These are phyloP conservation scores for Annulohypoxylon bovei DNA, from an alignment of 495 filamentous ascomycete species.

Conservation along the genomic window DNA sequence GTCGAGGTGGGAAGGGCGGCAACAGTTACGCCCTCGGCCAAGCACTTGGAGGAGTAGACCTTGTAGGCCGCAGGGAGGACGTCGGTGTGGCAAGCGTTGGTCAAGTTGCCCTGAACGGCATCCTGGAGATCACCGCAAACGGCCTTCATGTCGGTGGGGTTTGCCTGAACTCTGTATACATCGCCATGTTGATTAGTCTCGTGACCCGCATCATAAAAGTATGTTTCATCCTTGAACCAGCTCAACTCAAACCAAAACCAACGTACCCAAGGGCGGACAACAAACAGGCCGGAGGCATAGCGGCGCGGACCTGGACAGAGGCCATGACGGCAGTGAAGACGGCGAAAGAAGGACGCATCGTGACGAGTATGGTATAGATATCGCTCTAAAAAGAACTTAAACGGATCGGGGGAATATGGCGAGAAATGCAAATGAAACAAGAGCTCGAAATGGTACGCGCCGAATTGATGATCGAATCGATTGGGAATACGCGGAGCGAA, in stretches of 20 bases:
- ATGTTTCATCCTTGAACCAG: neutral
- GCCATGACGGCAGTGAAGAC: slow-evolving; percentile 44
- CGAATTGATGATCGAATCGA: slow-evolving; percentile 26
- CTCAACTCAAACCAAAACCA: neutral
- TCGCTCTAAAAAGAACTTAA: slow-evolving; percentile 24
- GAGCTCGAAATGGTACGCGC: slow-evolving; percentile 35
- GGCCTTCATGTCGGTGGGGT: slow-evolving; percentile 47
- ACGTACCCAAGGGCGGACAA: slow-evolving; percentile 50
- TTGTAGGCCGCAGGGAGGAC: slow-evolving; percentile 39
- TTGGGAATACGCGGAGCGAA: slow-evolving; percentile 3
- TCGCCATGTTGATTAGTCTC: neutral
- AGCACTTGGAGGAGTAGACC: slow-evolving; percentile 48
- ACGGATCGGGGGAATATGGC: slow-evolving; percentile 20
- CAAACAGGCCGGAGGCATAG: slow-evolving; percentile 49
- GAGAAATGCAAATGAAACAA: slow-evolving; percentile 28
- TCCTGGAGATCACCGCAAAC: slow-evolving; percentile 46
- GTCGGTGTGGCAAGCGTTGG: slow-evolving; percentile 41
- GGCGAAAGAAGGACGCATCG: slow-evolving; percentile 47
- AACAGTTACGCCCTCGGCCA: slow-evolving; percentile 46
- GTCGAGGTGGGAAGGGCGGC: slow-evolving; percentile 36
- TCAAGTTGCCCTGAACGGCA: slow-evolving; percentile 47
- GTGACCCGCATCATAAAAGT: neutral
- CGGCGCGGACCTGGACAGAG: slow-evolving; percentile 43
- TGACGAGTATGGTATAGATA: slow-evolving; percentile 36
- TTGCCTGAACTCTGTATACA: slow-evolving; percentile 42